A percentile compares a stretch with the other conserved stretches of the same genome.
Evolutionary conservation across 306 rosid species (phyloP).

Genomic region (Medicago arabica): DNA sequence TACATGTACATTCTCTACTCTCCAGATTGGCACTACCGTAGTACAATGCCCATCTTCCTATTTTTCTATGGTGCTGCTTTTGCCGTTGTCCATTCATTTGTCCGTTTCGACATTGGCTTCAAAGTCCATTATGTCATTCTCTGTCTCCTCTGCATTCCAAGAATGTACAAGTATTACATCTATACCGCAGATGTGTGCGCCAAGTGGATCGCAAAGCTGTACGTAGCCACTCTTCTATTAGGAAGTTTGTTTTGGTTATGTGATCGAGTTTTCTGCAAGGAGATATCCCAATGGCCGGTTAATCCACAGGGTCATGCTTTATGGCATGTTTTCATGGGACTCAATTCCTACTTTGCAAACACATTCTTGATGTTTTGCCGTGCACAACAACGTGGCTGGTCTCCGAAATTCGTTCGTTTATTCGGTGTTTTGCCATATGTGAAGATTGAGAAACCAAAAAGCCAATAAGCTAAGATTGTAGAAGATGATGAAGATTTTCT

Average conservation of each 20-base stretch:
- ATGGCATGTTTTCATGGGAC: conserved; percentile 87
- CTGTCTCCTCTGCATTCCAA: conserved; percentile 81
- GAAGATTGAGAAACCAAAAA: conserved; percentile 79
- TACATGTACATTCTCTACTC: conserved; percentile 86
- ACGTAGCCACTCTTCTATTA: conserved; percentile 60
- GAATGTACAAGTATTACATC: conserved; percentile 91
- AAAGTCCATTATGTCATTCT: conserved; percentile 70
- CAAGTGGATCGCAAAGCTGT: conserved; percentile 66
- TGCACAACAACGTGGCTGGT: conserved; percentile 81
- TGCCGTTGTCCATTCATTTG: conserved; percentile 58
- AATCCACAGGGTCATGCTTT: conserved; percentile 90
- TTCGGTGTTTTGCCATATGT: conserved; percentile 78
- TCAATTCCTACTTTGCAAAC: conserved; percentile 75
- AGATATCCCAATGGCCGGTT: conserved; percentile 63
- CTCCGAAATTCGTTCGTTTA: conserved; percentile 60
- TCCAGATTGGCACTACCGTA: conserved; percentile 89
- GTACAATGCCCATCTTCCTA: conserved; percentile 83
- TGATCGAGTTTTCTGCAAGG: conserved; percentile 68
- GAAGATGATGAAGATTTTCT: conserved; percentile 40
- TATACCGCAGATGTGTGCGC: conserved; percentile 62
- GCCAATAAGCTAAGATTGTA: conserved; percentile 46
- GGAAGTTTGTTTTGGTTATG: conserved; percentile 72
- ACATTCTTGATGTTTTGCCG: conserved; percentile 93
- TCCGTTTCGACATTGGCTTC: conserved; percentile 70
- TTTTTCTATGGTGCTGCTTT: conserved; percentile 74